Percentiles rank a stretch among this genome's conserved stretches.
These are phyloP conservation scores for Crithidia mellificae DNA, from an alignment of 208 protist species.

Conservation along the genomic window DNA sequence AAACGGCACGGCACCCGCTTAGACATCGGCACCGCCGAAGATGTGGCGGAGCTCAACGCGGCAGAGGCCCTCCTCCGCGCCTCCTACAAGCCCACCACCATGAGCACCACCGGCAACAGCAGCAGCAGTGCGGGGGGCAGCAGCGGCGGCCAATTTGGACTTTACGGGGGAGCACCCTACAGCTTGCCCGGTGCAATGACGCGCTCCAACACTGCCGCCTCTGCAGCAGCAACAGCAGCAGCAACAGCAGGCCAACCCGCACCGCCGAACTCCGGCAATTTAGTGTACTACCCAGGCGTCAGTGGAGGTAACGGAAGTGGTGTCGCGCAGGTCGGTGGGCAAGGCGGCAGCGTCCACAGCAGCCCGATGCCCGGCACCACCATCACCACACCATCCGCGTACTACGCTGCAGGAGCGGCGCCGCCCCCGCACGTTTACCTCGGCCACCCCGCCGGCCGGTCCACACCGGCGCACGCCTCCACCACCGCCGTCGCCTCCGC, in stretches of 20 bases:
- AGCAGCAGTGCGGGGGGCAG: not conserved
- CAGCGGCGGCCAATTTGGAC: not conserved
- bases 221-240: too few species aligned
- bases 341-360: too few species aligned
- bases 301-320: too few species aligned
- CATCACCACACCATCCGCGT: not conserved
- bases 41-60: conserved; percentile 71
- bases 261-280: too few species aligned
- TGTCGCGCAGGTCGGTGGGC: too few species aligned
- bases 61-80: conserved; percentile 39
- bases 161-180: too few species aligned
- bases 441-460: conserved; percentile 8
- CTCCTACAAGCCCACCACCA: conserved; percentile 12
- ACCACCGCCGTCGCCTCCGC: not conserved
- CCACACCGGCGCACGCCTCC: not conserved
- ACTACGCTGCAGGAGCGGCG: not conserved
- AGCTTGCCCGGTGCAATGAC: too few species aligned
- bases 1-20: conserved; percentile 75
- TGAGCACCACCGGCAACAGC: not conserved
- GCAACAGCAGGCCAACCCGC: too few species aligned
- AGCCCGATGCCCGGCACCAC: not conserved
- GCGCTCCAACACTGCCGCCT: too few species aligned
- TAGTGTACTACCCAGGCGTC: too few species aligned
- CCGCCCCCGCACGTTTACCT: conserved; percentile 26
- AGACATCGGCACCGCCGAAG: conserved; percentile 77